Percentiles rank a stretch among this genome's conserved stretches.
Evolutionary conservation across 2,329 filamentous ascomycete species (phyloP).

Genomic region (Clarireedia homoeocarpa): DNA sequence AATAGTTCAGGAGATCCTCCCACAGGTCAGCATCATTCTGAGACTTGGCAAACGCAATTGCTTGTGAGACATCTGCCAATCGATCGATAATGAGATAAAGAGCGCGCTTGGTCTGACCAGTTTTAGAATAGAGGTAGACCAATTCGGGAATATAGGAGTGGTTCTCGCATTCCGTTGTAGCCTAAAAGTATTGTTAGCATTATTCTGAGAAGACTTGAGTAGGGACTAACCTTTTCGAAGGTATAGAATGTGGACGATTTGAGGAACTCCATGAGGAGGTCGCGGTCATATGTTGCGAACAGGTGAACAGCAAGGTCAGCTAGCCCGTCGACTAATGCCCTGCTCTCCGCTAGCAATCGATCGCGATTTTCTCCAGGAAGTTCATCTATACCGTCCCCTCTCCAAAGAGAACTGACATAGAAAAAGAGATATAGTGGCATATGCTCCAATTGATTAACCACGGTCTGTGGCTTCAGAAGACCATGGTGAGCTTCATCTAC

Average conservation of each 20-base stretch:
- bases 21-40: constrained; percentile 89
- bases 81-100: constrained; percentile 89
- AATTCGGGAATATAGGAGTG: constrained; percentile 81
- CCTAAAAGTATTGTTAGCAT: constrained; percentile 36
- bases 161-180: constrained; percentile 68
- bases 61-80: constrained; percentile 83
- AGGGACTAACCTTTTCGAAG: constrained; percentile 58
- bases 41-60: constrained; percentile 89
- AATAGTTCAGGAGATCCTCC: constrained; percentile 90
- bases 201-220: not conserved
- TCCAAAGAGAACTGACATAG: constrained; percentile 83
- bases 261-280: constrained; percentile 78
- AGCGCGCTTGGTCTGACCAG: constrained; percentile 85
- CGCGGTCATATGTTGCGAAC: constrained; percentile 76
- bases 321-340: constrained; percentile 72
- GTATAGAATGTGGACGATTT: constrained; percentile 78
- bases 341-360: constrained; percentile 49
- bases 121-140: constrained; percentile 94
- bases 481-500: constrained; percentile 89
- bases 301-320: constrained; percentile 80
- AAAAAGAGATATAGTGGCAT: constrained; percentile 79
- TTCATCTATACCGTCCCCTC: constrained; percentile 56
- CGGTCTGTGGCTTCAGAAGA: constrained; percentile 67
- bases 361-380: constrained; percentile 47
- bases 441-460: constrained; percentile 68